phyloP scores from a whole-genome alignment of 1,284 basidiomycete species.

The Ceraceosorus guamensis region DNA sequence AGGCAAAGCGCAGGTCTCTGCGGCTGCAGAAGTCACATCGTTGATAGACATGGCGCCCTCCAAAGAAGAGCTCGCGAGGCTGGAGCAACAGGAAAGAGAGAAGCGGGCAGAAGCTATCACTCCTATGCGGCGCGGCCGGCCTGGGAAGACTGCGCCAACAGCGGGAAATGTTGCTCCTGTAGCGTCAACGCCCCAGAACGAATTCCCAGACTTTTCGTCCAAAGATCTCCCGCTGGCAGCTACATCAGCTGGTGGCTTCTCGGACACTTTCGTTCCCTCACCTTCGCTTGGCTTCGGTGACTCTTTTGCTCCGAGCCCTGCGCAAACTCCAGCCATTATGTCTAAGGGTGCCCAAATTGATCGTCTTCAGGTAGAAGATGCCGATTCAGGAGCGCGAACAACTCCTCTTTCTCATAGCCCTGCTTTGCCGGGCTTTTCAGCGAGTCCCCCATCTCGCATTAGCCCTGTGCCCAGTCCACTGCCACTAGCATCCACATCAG shows the following conservation, averaged over 20 bases:
- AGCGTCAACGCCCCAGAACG: too few species aligned
- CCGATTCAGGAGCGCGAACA: too few species aligned
- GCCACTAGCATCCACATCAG: constrained; percentile 10
- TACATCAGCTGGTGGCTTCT: background rate
- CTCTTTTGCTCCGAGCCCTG: constrained; percentile 9
- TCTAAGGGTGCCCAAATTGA: too few species aligned
- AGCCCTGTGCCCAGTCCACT: background rate
- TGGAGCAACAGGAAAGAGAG: constrained; percentile 23
- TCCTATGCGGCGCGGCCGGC: constrained; percentile 50
- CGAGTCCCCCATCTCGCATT: background rate
- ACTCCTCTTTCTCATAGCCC: constrained; percentile 22
- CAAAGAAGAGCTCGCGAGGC: constrained; percentile 19
- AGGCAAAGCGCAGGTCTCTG: background rate
- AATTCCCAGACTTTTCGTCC: too few species aligned
- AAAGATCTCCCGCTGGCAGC: background rate
- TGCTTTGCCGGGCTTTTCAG: constrained; percentile 27
- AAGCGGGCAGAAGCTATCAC: constrained; percentile 38
- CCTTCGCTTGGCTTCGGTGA: constrained; percentile 7
- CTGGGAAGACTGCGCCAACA: constrained; percentile 12
- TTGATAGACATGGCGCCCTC: constrained; percentile 27
- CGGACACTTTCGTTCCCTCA: constrained; percentile 4
- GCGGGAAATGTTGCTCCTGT: too few species aligned
- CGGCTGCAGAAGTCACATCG: constrained; percentile 5
- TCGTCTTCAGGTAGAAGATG: too few species aligned
- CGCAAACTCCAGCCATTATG: too few species aligned